Evolutionary conservation across 2,329 filamentous ascomycete genomes (phyloP), one percentile per base, ranked within the genome.

Genomic region (Diplocarpon mali): DNA sequence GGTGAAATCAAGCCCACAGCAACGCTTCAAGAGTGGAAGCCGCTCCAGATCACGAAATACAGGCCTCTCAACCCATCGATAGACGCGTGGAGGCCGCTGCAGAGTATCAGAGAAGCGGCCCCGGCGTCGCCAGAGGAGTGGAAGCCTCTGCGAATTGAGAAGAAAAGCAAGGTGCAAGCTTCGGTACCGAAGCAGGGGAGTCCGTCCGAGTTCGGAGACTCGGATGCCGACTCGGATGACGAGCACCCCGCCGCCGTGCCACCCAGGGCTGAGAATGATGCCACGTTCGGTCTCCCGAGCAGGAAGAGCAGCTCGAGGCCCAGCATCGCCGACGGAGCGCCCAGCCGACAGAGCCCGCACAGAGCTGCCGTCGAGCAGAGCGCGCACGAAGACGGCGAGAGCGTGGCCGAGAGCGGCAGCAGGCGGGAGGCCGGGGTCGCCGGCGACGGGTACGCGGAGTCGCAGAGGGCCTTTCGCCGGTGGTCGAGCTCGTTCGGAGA

Each of bases 91-190:
- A n/a, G n/a, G n/a, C n/a, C n/a, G n/a, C n/a, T n/a, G n/a, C n/a
- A n/a, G n/a, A n/a, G n/a, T n/a, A n/a, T n/a, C n/a, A n/a, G n/a
- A n/a, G n/a, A n/a, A n/a, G n/a, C n/a, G n/a, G n/a, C 51, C 7
- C 51, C 38, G 1, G 47, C 49, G 8, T 49, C 51, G 4, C 34
- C 47, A n/a, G 51, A 52, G 16, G 45, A 50, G 29, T 20, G 20
- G 11, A 48, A 48, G 15, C 34, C 31, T 12, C 14, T 43, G 4
- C 14, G 17, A 27, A 32, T 27, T 8, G 17, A 5, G 13, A 35
- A 37, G 35, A 11, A 36, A 13, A 27, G n/a, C 24, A 24, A 24
- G 7, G 20, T 24, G 20, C 20, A 24, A 3, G 20, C 20, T 24
- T 7, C 20, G 20, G 7, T 4, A 24, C 20, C 9, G n/a, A 13